These are phyloP conservation scores for Talaromyces marneffei DNA, from an alignment of 2,329 filamentous ascomycete species.

Conservation along the genomic window DNA sequence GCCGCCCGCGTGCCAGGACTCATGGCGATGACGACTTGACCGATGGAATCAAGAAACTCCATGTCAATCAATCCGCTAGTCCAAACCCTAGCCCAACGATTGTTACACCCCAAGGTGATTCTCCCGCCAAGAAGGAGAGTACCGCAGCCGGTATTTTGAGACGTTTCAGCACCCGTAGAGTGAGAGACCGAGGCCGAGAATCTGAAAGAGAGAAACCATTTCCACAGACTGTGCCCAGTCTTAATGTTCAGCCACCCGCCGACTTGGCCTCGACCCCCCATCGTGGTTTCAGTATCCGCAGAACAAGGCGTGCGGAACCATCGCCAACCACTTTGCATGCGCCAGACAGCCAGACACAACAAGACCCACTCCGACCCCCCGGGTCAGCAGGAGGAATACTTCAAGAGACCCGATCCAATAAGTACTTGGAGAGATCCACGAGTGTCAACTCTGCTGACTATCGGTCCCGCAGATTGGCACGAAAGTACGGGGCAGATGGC, in stretches of 20 bases:
- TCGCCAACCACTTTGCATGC: slow-evolving; percentile 54
- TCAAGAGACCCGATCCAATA: slow-evolving; percentile 54
- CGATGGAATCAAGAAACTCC: slow-evolving; percentile 64
- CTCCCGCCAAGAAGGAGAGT: slow-evolving; percentile 73
- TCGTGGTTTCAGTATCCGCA: slow-evolving; percentile 83
- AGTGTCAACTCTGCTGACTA: slow-evolving; percentile 88
- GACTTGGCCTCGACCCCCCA: slow-evolving; percentile 61
- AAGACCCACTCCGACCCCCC: slow-evolving; percentile 71
- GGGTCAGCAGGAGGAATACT: slow-evolving; percentile 47
- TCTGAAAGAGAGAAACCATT: slow-evolving; percentile 46
- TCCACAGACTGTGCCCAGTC: slow-evolving; percentile 64
- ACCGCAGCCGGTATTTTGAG: slow-evolving; percentile 76
- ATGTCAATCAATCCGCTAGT: slow-evolving; percentile 46
- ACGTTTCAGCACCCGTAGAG: slow-evolving; percentile 83
- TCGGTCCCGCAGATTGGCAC: slow-evolving; percentile 55
- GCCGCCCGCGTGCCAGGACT: slow-evolving; percentile 78
- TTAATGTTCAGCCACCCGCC: slow-evolving; percentile 72
- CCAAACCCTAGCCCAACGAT: slow-evolving; percentile 44
- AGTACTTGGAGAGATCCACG: slow-evolving; percentile 74
- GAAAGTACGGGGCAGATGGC: slow-evolving; percentile 51
- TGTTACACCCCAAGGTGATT: slow-evolving; percentile 55
- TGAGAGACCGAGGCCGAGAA: slow-evolving; percentile 49
- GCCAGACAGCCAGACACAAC: slow-evolving; percentile 59
- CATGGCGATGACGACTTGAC: slow-evolving; percentile 89
- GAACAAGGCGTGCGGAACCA: slow-evolving; percentile 50